Evolutionary conservation across 805 yeast genomes (phyloP), one percentile per base, ranked within the genome.

Genomic region (Wickerhamomyces queroliae): DNA sequence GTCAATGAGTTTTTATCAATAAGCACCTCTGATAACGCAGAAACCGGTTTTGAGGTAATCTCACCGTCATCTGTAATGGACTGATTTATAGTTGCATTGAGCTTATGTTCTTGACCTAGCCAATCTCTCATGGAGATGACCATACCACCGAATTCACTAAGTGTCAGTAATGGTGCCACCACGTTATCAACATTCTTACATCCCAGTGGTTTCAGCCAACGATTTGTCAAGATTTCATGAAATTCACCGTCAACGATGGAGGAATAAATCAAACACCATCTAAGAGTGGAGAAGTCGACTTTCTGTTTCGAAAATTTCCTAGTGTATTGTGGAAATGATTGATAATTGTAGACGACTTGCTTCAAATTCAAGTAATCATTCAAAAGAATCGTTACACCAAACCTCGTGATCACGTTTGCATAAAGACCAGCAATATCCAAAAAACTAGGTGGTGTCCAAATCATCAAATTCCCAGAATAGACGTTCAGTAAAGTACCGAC

Each of bases 91-190:
- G 64, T 52, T 34, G 77, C 68, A 5, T 86, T 85, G 40, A 82
- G 52, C 35, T 75, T 74, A 17, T 81, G 85, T 39, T 76, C 76
- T 4, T 76, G 76, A 4, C 87, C 89, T 13, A 90, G 65, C 88
- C 96, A 91, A 59, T 93, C 99, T 48, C 95, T 72, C 72, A 89
- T 76, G 1, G 97, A 79, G 7, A 93, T 78, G 11, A 90, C 89
- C 77, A 91, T 86, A 2, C 99, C 99, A 25, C 99, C 99, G 53
- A 89, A 95, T 56, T 93, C 99, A 47, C 85, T 78, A 36, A 93
- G 65, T 0, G 96, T 84, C 33, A 93, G 67, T 68, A 93, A 74
- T 0, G 99, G 99, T 0, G 95, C 81, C 22, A 89, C 82, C 5
- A 88, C 85, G 38, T 78, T 76, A 27, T 83, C 72, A 0, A 95